These are phyloP conservation scores for Nephelium lappaceum DNA, from an alignment of 345 rosid species.

Conservation along the genomic window DNA sequence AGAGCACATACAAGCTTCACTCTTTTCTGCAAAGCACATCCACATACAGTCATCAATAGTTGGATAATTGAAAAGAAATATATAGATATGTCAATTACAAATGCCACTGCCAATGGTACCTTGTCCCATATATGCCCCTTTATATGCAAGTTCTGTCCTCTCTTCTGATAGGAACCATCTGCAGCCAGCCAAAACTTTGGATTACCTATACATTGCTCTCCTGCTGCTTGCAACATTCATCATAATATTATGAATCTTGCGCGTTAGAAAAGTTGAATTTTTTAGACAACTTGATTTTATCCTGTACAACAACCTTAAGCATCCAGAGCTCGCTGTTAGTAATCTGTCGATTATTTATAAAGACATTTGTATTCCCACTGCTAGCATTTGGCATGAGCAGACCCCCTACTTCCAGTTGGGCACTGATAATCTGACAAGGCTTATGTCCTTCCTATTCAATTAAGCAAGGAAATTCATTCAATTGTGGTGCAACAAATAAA, in stretches of 20 bases:
- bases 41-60: constrained; percentile 9
- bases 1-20: constrained; percentile 44
- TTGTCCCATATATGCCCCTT: constrained; percentile 65
- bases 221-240: constrained; percentile 45
- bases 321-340: constrained; percentile 57
- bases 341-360: constrained; percentile 66
- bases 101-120: constrained; percentile 40
- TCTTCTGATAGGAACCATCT: constrained; percentile 72
- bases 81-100: not conserved
- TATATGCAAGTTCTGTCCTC: constrained; percentile 61
- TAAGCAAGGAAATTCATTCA: constrained; percentile 20
- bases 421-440: constrained; percentile 77
- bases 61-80: constrained; percentile 12
- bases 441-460: constrained; percentile 71
- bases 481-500: constrained; percentile 7
- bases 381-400: constrained; percentile 47
- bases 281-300: constrained; percentile 16
- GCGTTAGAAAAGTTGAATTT: not conserved
- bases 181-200: constrained; percentile 66
- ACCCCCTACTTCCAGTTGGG: constrained; percentile 57
- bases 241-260: constrained; percentile 13
- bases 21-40: constrained; percentile 41
- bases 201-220: constrained; percentile 70
- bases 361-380: constrained; percentile 68
- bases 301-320: constrained; percentile 62